Conservation (phyloP, 768 basidiomycete species). For the Amanita thiersii region DNA sequence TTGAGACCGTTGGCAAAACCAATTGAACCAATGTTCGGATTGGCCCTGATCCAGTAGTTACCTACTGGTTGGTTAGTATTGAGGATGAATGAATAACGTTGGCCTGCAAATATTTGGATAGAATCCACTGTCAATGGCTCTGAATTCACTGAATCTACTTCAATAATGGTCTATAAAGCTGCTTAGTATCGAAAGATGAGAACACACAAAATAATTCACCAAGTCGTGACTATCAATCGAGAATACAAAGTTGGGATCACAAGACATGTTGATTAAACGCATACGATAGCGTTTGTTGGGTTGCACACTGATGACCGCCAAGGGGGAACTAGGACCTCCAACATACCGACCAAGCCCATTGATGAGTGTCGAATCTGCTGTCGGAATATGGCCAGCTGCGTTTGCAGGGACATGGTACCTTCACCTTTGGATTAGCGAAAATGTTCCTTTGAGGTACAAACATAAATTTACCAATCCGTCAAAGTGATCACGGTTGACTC, state of each 20-base stretch:
- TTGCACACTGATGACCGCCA: slow-evolving; percentile 38
- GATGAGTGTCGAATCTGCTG: slow-evolving; percentile 36
- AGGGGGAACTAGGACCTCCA: slow-evolving; percentile 28
- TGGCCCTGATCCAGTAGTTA: slow-evolving; percentile 39
- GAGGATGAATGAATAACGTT: slow-evolving; percentile 37
- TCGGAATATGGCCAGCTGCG: slow-evolving; percentile 13
- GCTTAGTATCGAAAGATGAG: neutral
- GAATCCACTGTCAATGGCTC: slow-evolving; percentile 27
- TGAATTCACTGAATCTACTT: slow-evolving; percentile 27
- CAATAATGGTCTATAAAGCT: slow-evolving; percentile 24
- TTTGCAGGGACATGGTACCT: slow-evolving; percentile 29
- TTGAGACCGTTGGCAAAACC: slow-evolving; percentile 12
- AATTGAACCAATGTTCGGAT: slow-evolving; percentile 17
- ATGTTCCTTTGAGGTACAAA: neutral
- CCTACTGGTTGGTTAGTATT: slow-evolving; percentile 24
- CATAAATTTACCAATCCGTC: slow-evolving; percentile 32
- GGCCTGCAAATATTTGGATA: slow-evolving; percentile 33
- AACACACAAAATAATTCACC: slow-evolving; percentile 11
- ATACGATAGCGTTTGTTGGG: slow-evolving; percentile 41
- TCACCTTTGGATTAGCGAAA: neutral
- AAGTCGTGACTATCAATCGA: slow-evolving; percentile 34
- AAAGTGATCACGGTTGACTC: slow-evolving; percentile 38
- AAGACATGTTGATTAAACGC: slow-evolving; percentile 43
- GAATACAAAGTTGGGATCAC: slow-evolving; percentile 35
- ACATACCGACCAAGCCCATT: slow-evolving; percentile 42